Base-by-base conservation (phyloP, 1,284 basidiomycete species). In the Sporisorium graminicola region DNA sequence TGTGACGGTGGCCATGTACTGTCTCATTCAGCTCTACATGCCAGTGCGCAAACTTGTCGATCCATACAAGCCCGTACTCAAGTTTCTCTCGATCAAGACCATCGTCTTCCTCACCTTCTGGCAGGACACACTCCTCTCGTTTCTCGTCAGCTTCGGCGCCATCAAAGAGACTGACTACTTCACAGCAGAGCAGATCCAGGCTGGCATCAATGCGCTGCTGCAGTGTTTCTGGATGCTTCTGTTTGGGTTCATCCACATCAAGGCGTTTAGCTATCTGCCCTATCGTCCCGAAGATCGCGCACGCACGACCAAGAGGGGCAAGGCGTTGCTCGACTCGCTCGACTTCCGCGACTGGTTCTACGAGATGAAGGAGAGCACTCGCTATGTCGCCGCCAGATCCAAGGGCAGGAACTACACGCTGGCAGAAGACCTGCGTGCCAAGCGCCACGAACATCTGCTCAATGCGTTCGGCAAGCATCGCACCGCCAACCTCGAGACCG, bases 91-190 rank as follows among this genome's bases (percentile, higher is more conserved):
- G 8, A 87, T 92, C 82, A 92, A 92, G 82, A 90, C 91, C 60
- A 90, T 92, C 64, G 91, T 93, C 0, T 93, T 93, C 82, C 87
- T 93, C 42, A 92, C 91, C 14, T 93, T 93, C 81, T 93, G 92
- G 92, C 92, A 93, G 84, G 89, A 90, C 10, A 90, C 89, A 0
- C 87, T 90, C 46, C 87, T 93, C 18, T 89, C 90, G 3, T 71
- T 90, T 6, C 88, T 93, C n/a, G 88, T 88, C 43, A 87, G 89
- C 85, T 87, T 91, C 58, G 89, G 88, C 0, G 88, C 91, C 3
- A 89, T 93, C 74, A 92, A 92, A 86, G 88, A 90, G 80, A 69
- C 77, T 20, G 74, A 80, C 89, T 92, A 85, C 43, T 85, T 83
- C 90, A 92, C 92, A 1, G 90, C 91, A 5, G 90, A 90, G 22